These are phyloP conservation scores for Wickerhamiella parazyma DNA, from an alignment of 805 yeast genomes.

Conservation along the genomic window DNA sequence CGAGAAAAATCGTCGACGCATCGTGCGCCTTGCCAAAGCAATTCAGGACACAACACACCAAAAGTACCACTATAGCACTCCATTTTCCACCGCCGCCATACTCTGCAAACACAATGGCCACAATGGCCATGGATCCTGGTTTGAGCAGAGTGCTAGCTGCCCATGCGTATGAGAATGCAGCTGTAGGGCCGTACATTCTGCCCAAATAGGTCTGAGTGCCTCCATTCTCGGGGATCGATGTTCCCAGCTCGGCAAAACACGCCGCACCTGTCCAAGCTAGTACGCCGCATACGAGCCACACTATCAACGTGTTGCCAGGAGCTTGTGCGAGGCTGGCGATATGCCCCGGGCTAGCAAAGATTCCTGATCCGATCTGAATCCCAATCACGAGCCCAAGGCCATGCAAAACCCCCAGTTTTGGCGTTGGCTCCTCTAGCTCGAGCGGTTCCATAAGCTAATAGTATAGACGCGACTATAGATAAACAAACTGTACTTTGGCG, in stretches of 20 bases:
- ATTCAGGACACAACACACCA: conserved; percentile 24
- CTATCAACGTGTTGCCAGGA: conserved; percentile 26
- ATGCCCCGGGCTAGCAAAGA: conserved; percentile 31
- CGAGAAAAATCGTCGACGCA: conserved; percentile 23
- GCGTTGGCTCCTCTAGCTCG: conserved; percentile 3
- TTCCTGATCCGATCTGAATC: conserved; percentile 34
- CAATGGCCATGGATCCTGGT: conserved; percentile 31
- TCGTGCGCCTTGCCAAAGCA: conserved; percentile 11
- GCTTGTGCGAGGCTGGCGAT: conserved; percentile 29
- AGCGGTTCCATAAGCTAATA: conserved; percentile 7
- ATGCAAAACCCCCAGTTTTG: conserved; percentile 17
- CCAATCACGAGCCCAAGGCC: conserved; percentile 31
- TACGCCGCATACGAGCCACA: conserved; percentile 30
- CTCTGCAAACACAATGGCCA: conserved; percentile 30
- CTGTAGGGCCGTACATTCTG: conserved; percentile 27
- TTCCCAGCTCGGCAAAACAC: conserved; percentile 31
- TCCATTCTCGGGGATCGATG: conserved; percentile 30
- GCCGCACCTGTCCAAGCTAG: conserved; percentile 34
- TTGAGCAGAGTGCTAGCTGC: conserved; percentile 28
- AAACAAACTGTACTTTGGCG: neutral
- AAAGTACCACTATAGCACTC: conserved; percentile 5
- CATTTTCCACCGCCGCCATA: conserved; percentile 21
- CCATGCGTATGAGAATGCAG: conserved; percentile 30
- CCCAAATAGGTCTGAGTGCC: conserved; percentile 30
- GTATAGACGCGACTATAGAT: neutral